Conservation (phyloP, 1,139 yeast genomes). For the Kazachstania sp. region DNA sequence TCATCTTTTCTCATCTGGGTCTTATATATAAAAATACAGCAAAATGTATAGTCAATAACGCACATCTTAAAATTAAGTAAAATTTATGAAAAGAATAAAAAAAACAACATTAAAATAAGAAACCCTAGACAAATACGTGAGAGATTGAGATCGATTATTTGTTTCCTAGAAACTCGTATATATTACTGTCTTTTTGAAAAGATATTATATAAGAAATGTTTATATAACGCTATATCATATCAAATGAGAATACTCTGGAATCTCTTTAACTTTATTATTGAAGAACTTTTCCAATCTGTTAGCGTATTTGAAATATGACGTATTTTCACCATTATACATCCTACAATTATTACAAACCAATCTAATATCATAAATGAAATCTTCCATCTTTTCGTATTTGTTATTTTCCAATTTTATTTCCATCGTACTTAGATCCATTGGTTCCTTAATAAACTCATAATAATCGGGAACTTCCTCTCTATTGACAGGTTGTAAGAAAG, state of each 20-base stretch:
- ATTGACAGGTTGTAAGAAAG: slow-evolving; percentile 87
- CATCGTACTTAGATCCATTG: slow-evolving; percentile 98
- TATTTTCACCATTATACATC: slow-evolving; percentile 77
- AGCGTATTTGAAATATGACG: slow-evolving; percentile 88
- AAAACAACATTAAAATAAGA: too few relatives aligned
- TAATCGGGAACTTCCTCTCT: slow-evolving; percentile 94
- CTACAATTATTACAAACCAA: slow-evolving; percentile 86
- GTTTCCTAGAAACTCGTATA: too few relatives aligned
- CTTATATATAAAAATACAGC: not conserved
- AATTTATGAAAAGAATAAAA: too few relatives aligned
- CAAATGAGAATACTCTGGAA: slow-evolving; percentile 36
- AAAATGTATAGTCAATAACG: too few relatives aligned
- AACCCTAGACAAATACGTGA: too few relatives aligned
- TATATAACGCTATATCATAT: slow-evolving; percentile 9
- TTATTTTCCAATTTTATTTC: slow-evolving; percentile 88
- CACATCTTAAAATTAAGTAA: too few relatives aligned
- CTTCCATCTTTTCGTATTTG: slow-evolving; percentile 83
- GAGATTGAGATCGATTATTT: too few relatives aligned
- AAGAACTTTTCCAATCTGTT: slow-evolving; percentile 85
- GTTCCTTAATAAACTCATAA: slow-evolving; percentile 92
- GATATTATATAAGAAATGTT: too few relatives aligned
- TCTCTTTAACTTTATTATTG: slow-evolving; percentile 70
- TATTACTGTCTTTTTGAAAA: too few relatives aligned
- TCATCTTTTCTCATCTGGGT: not conserved
- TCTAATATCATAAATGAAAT: slow-evolving; percentile 80